phyloP scores from a whole-genome alignment of 176 grass and related monocot genomes.

The Guadua angustifolia region DNA sequence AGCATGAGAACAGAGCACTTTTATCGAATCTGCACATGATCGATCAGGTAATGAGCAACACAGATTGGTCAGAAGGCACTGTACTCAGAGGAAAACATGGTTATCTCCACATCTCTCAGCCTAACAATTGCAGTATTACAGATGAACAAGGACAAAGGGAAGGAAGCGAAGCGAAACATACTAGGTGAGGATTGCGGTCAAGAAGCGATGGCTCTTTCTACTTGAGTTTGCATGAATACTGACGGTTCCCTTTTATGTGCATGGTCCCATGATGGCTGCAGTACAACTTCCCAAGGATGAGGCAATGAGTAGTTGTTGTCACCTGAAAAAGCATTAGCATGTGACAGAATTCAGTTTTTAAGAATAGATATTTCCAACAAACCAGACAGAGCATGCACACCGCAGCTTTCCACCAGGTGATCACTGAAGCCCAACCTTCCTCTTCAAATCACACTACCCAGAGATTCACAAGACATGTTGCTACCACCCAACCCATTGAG shows the following conservation, averaged over 20 bases:
- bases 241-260: constrained; percentile 79
- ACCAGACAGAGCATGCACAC: too few relatives aligned
- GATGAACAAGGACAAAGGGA: constrained; percentile 20
- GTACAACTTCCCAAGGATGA: constrained; percentile 91
- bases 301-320: constrained; percentile 88
- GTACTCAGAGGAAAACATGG: background rate
- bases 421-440: too few relatives aligned
- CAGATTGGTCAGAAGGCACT: constrained; percentile 22
- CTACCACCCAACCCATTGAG: too few relatives aligned
- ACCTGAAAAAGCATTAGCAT: constrained; percentile 67
- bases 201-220: constrained; percentile 96
- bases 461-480: too few relatives aligned
- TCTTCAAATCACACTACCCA: too few relatives aligned
- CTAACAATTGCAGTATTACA: constrained; percentile 2
- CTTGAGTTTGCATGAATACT: constrained; percentile 83
- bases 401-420: too few relatives aligned
- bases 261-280: constrained; percentile 95
- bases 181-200: constrained; percentile 85
- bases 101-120: background rate
- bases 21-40: background rate
- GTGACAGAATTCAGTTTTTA: constrained; percentile 32
- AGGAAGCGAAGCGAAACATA: constrained; percentile 46
- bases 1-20: constrained; percentile 20
- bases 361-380: constrained; percentile 23
- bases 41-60: constrained; percentile 1